Percentiles rank a stretch among this genome's conserved stretches.
Evolutionary conservation across 2,329 filamentous ascomycete species (phyloP).

Genomic region (Apiospora marii): DNA sequence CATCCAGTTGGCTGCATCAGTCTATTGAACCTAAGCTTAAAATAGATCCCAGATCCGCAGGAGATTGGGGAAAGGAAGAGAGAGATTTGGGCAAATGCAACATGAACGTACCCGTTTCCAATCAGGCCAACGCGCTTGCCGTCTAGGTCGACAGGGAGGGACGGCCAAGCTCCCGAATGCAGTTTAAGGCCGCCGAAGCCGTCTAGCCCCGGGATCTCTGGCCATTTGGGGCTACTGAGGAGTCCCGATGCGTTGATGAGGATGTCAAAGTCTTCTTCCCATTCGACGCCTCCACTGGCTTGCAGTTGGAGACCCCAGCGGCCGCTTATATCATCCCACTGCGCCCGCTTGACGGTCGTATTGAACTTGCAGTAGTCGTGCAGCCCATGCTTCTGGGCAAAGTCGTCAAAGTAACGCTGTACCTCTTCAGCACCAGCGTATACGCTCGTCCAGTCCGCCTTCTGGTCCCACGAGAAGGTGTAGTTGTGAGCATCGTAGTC

Average conservation of each 20-base stretch:
- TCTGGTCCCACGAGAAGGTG: constrained; percentile 57
- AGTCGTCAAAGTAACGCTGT: constrained; percentile 49
- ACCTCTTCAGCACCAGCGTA: constrained; percentile 54
- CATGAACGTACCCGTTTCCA: not conserved
- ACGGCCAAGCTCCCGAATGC: not conserved
- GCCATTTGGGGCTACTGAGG: not conserved
- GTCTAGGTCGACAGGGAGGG: not conserved
- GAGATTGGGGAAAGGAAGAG: too few relatives aligned
- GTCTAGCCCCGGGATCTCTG: not conserved
- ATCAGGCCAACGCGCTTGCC: not conserved
- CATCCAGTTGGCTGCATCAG: not conserved
- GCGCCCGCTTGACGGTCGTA: not conserved
- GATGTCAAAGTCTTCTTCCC: not conserved
- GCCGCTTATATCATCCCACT: not conserved
- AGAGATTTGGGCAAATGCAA: not conserved
- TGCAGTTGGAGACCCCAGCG: not conserved
- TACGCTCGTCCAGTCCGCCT: constrained; percentile 49
- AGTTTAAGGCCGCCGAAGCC: not conserved
- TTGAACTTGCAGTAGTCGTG: not conserved
- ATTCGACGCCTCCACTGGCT: not conserved
- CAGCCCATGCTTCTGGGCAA: constrained; percentile 44
- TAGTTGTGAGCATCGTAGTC: constrained; percentile 62
- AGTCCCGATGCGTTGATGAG: not conserved
- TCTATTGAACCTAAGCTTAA: not conserved
- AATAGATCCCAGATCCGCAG: not conserved